Evolutionary conservation across 768 basidiomycete species (phyloP).

Genomic region (Boletus vermiculosoides): DNA sequence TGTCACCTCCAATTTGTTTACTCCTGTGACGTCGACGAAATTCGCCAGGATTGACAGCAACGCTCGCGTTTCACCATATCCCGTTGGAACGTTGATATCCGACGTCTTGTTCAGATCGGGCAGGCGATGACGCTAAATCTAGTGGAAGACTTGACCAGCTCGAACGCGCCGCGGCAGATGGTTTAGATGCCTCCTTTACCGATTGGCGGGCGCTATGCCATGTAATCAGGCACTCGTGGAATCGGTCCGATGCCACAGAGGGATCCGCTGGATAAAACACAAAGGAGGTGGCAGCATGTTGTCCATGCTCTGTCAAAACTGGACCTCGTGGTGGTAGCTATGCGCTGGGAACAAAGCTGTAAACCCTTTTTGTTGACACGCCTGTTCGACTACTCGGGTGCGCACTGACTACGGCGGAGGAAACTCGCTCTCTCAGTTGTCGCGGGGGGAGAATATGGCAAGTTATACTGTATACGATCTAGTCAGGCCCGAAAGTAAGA

Average conservation of each 20-base stretch:
- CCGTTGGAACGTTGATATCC: neutral
- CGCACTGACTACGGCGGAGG: too few relatives aligned
- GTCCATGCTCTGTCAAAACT: neutral
- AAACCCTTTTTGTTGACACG: neutral
- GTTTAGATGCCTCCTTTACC: neutral
- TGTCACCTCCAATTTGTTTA: neutral
- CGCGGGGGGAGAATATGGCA: neutral
- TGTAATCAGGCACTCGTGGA: neutral
- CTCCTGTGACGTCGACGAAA: slow-evolving; percentile 1
- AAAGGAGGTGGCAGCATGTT: neutral
- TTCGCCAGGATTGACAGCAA: slow-evolving; percentile 3
- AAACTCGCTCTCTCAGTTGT: neutral
- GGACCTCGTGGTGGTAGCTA: neutral
- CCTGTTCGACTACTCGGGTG: neutral
- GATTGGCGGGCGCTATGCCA: neutral
- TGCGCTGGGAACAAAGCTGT: neutral
- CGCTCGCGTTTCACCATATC: slow-evolving; percentile 9
- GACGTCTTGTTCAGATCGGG: neutral
- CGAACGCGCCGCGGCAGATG: neutral
- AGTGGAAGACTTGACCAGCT: neutral
- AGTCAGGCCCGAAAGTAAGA: neutral
- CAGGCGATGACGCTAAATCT: neutral
- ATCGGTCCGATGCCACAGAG: neutral
- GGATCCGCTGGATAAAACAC: neutral
- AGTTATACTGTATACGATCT: too few relatives aligned